Percentiles rank a stretch among this genome's conserved stretches.
Conservation (phyloP, 345 rosid species). For the Rhodomyrtus tomentosa region DNA sequence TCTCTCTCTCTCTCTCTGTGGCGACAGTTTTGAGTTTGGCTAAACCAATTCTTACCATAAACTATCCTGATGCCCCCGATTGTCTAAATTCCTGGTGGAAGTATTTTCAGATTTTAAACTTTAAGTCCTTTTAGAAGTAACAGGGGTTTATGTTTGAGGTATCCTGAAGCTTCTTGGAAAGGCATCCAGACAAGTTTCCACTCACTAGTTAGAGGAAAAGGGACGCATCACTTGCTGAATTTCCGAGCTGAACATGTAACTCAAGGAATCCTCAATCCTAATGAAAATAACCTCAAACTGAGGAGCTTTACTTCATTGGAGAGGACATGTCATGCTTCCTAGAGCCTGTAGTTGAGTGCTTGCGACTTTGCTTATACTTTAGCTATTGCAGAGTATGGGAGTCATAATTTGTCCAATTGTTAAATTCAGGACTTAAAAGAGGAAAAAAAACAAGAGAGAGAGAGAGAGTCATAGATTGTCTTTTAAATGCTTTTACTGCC, state of each 20-base stretch:
- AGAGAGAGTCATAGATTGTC: background rate
- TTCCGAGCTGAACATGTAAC: background rate
- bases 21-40: background rate
- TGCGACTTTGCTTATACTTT: background rate
- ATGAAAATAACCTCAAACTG: background rate
- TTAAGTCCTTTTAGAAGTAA: background rate
- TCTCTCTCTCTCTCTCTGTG: background rate
- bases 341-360: background rate
- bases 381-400: background rate
- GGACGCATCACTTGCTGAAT: background rate
- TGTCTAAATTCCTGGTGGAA: background rate
- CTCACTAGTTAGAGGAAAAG: background rate
- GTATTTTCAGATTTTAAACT: background rate
- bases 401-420: background rate
- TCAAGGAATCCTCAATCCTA: background rate
- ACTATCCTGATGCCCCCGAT: background rate
- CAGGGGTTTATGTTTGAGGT: background rate
- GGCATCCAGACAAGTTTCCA: background rate
- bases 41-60: background rate
- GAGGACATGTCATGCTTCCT: background rate
- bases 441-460: too few relatives aligned
- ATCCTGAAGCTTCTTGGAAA: background rate
- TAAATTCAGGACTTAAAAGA: background rate
- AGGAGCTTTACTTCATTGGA: background rate
- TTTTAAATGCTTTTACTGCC: background rate